Base-by-base conservation (phyloP, 352 stramenopile genomes). In the Phytophthora sansomeana region DNA sequence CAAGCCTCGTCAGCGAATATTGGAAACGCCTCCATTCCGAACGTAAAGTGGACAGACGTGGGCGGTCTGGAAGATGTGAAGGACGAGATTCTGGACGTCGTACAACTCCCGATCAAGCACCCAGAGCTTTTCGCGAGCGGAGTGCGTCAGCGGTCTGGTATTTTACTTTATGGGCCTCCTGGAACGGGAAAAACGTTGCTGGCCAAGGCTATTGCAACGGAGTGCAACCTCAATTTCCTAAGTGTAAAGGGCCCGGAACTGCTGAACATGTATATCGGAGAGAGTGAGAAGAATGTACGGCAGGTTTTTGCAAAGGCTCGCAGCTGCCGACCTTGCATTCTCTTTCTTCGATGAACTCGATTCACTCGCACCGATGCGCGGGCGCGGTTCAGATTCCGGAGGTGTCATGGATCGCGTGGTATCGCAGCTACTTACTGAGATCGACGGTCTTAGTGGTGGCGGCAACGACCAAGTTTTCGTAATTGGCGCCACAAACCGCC, bases 51-150 rank as follows among this genome's bases (percentile, higher is more conserved):
- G 97, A 91, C 94, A 48, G 98, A 99, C 72, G 97, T 99, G 53
- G 98, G 98, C 63, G 98, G 98, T 42, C 78, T 99, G 11, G 97
- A 99, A 74, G 93, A 99, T 30, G 98, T 99, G 5, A 99, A 99
- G 73, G 83, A 96, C 38, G 97, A 99, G 72, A 93, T 99, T 24
- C 46, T 96, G 35, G 88, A 96, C 52, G 84, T 96, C 13, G 88
- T 96, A 42, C 88, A 93, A 65, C 69, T 96, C 29, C 88, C 88
- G 16, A 80, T 96, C 54, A 90, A 93, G 54, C 86, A 96, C 33
- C 88, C 88, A 0, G 88, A 96, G 43, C 74, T 96, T 1, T 96
- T 96, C 50, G 84, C 86, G 0, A 90, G 76, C 41, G 85, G 86
- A 17, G 80, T 94, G 1, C 81, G 85, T 7, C 86, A 93, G 52